Evolutionary conservation across 768 basidiomycete species (phyloP).

Genomic region (Lentinula guzmanii): DNA sequence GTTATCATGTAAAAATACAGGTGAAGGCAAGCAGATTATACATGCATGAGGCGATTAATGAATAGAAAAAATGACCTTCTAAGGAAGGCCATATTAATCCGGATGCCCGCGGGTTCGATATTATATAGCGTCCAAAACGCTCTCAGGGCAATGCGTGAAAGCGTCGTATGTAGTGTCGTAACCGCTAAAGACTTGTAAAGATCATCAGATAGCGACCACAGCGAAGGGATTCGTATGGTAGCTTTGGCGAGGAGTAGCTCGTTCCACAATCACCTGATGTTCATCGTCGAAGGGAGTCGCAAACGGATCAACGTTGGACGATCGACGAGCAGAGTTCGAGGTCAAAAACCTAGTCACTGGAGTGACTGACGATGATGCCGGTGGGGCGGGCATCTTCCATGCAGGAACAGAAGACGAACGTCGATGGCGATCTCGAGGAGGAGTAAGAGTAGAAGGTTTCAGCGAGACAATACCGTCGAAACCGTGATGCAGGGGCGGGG

Average conservation of each 20-base stretch:
- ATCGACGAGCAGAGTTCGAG: slow-evolving; percentile 33
- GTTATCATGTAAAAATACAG: slow-evolving; percentile 1
- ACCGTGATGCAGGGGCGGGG: slow-evolving; percentile 38
- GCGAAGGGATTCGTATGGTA: slow-evolving; percentile 45
- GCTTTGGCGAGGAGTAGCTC: slow-evolving; percentile 33
- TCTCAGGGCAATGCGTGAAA: not conserved
- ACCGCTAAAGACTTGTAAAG: not conserved
- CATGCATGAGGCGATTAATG: not conserved
- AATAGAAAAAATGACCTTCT: not conserved
- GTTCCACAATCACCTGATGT: slow-evolving; percentile 26
- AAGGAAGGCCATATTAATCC: not conserved
- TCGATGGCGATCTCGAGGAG: slow-evolving; percentile 14
- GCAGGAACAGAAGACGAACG: slow-evolving; percentile 16
- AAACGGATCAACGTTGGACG: slow-evolving; percentile 49
- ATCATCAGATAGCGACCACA: slow-evolving; percentile 15
- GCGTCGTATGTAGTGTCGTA: not conserved
- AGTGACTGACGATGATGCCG: slow-evolving; percentile 15
- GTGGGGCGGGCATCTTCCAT: slow-evolving; percentile 13
- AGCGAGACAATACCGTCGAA: slow-evolving; percentile 16
- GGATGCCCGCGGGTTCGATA: no score
- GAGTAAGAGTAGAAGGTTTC: slow-evolving; percentile 7
- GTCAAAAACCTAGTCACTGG: slow-evolving; percentile 42
- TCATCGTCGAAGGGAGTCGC: slow-evolving; percentile 80
- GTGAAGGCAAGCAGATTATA: not conserved
- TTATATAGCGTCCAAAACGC: not conserved